These are phyloP conservation scores for Fremontodendron californicum DNA, from an alignment of 345 rosid genomes.

Conservation along the genomic window DNA sequence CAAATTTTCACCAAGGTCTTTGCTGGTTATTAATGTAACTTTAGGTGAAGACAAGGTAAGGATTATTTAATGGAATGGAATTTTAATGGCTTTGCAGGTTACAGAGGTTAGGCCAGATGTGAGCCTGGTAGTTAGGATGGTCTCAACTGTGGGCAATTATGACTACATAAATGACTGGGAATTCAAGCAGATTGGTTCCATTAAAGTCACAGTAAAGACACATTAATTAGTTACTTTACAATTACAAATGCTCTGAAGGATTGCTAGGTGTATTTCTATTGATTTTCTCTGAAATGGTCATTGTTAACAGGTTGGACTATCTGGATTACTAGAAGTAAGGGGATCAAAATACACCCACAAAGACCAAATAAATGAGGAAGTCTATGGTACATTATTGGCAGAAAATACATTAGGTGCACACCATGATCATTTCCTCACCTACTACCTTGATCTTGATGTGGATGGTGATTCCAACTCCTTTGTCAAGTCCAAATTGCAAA, in stretches of 20 bases:
- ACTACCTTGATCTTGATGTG: conserved; percentile 53
- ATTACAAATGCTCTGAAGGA: not conserved
- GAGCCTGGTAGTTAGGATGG: conserved; percentile 53
- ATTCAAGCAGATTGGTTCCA: conserved; percentile 52
- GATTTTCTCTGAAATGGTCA: not conserved
- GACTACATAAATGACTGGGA: conserved; percentile 48
- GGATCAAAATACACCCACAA: conserved; percentile 34
- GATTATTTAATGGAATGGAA: not conserved
- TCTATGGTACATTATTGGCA: conserved; percentile 46
- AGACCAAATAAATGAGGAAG: conserved; percentile 42
- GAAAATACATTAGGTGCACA: conserved; percentile 42
- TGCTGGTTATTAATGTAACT: conserved; percentile 6
- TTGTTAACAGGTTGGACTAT: conserved; percentile 39
- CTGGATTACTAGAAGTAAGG: conserved; percentile 48
- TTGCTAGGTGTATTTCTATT: not conserved
- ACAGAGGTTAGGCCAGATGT: conserved; percentile 55
- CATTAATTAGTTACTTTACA: not conserved
- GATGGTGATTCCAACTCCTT: conserved; percentile 50
- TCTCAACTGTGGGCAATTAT: conserved; percentile 43
- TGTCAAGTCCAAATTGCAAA: conserved; percentile 34
- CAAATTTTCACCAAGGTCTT: not conserved
- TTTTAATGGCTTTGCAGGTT: conserved; percentile 28
- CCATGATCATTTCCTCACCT: conserved; percentile 56
- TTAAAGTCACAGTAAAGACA: conserved; percentile 37
- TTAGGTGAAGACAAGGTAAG: not conserved